These are phyloP conservation scores for Dinochytrium kinnereticum DNA, from an alignment of 371 early-diverging fungal species.

Conservation along the genomic window DNA sequence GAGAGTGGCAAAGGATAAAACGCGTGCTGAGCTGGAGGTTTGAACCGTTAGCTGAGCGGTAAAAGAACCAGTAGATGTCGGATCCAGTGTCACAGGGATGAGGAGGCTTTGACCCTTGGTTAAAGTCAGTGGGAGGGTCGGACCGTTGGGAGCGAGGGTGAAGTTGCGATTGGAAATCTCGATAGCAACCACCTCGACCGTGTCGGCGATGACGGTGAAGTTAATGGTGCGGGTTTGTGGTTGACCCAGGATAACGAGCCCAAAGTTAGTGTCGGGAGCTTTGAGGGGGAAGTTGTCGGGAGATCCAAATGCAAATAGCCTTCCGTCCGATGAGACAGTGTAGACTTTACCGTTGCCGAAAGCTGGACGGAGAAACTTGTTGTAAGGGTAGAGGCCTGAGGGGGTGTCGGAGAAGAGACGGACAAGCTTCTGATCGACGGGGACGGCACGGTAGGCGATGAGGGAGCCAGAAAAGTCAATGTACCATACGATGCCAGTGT, in stretches of 20 bases:
- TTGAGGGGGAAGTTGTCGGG: slow-evolving; percentile 8
- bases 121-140: neutral
- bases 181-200: neutral
- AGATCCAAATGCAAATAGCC: slow-evolving; percentile 1
- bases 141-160: neutral
- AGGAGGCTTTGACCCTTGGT: neutral
- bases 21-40: neutral
- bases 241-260: neutral
- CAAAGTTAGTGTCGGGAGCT: slow-evolving; percentile 2
- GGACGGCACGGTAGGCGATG: slow-evolving; percentile 19
- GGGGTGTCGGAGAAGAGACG: neutral
- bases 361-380: slow-evolving; percentile 11
- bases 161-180: neutral
- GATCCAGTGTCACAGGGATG: neutral
- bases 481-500: slow-evolving; percentile 17
- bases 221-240: slow-evolving; percentile 1
- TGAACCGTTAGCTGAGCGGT: neutral
- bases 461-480: slow-evolving; percentile 13
- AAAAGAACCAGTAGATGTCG: neutral
- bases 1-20: neutral
- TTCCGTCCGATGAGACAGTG: slow-evolving; percentile 13
- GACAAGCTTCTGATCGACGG: neutral
- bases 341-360: slow-evolving; percentile 19
- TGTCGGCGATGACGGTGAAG: neutral
- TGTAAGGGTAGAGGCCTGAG: neutral